Evolutionary conservation across 1,284 basidiomycete species (phyloP).

Genomic region (Retiboletus flavoniger): DNA sequence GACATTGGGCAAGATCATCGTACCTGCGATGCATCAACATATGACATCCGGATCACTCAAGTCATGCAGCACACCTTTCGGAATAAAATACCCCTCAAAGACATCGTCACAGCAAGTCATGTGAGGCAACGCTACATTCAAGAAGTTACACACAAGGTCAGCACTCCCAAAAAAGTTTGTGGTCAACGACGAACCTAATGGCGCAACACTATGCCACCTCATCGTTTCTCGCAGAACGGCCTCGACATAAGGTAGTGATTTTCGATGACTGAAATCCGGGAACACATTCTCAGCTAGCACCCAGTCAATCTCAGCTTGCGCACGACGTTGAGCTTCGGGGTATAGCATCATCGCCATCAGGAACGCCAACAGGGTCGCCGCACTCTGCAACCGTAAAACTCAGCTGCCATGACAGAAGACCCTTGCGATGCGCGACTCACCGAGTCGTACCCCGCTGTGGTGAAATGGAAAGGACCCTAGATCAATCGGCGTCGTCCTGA

Average conservation of each 20-base stretch:
- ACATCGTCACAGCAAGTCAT: conserved; percentile 30
- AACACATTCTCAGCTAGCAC: conserved; percentile 20
- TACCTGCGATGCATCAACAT: conserved; percentile 20
- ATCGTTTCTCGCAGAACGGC: conserved; percentile 34
- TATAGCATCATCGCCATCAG: conserved; percentile 35
- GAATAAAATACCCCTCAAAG: conserved; percentile 35
- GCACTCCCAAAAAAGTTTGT: background rate
- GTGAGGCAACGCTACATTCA: conserved; percentile 31
- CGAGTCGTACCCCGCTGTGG: conserved; percentile 30
- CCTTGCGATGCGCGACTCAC: conserved; percentile 10
- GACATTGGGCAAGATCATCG: conserved; percentile 31
- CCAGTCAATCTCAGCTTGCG: conserved; percentile 33
- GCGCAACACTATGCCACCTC: conserved; percentile 35
- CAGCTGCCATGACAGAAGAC: background rate
- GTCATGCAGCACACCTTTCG: conserved; percentile 26
- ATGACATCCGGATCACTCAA: background rate
- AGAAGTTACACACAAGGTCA: conserved; percentile 8
- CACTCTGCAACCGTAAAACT: conserved; percentile 21
- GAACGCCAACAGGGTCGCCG: conserved; percentile 25
- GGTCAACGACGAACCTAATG: conserved; percentile 23
- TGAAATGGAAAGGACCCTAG: background rate
- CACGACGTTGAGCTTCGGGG: conserved; percentile 30
- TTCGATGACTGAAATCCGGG: conserved; percentile 29
- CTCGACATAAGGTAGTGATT: conserved; percentile 32
- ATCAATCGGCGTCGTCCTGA: background rate